Base-by-base conservation (phyloP, 345 rosid genomes). In the Acer campestre region DNA sequence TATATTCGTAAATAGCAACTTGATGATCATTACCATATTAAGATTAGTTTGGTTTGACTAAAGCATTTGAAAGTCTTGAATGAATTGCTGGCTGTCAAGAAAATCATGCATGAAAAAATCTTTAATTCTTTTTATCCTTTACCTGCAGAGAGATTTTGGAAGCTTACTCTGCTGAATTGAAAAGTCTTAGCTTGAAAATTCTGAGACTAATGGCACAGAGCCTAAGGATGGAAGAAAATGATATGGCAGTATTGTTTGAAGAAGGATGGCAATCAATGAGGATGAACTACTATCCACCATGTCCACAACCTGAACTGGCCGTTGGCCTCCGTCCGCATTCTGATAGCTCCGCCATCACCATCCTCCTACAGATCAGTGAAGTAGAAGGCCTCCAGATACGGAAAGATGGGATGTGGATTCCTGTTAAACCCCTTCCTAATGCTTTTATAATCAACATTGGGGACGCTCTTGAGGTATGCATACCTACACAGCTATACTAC, bases 241-340 rank as follows among this genome's bases (percentile, higher is more conserved):
- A 75, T 2, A 80, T 75, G 76, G 38, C 9, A 6, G 76, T 25
- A 56, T 42, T 80, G 7, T 80, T 80, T 70, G 82, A 75, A 40
- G 75, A 64, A 27, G 79, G 79, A 18, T 0, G 18, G 11, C 82
- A 80, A 71, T 31, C 63, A 10, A 68, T 89, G 74, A 86, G 90
- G 79, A 87, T 89, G 75, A 91, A 88, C 68, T 91, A 83, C 74
- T 91, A 87, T 29, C 92, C 93, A 0, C 72, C 79, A 3, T 80
- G 82, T 59, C 82, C 82, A 35, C 62, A 4, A 31, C 80, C 80
- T 1, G 63, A 77, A 4, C 51, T 29, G 12, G 80, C 48, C 3
- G 53, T 35, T 5, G 80, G 80, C 20, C 69, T 77, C 17, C 46
- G 67, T n/a, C 75, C 80, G 31, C 80, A 77, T 49, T 77, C 80